Evolutionary conservation across 179 eudicot genomes (phyloP), one percentile per base, ranked within the genome.

Genomic region (Patellifolia procumbens): DNA sequence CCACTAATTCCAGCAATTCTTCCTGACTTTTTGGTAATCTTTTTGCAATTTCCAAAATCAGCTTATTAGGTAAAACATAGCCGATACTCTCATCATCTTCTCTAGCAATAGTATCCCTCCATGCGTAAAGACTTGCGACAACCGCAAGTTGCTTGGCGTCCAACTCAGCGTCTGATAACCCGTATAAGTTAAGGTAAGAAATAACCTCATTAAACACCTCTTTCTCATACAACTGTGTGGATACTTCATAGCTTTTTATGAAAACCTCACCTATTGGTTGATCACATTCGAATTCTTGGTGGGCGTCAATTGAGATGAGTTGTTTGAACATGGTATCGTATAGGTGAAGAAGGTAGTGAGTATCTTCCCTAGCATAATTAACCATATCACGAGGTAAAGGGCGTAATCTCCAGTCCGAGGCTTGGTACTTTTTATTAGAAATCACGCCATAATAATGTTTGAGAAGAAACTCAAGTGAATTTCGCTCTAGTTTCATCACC

Each of bases 311-410:
- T 5, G 45, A 39, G 9, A 1, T 39, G 0, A 39, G 45, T 0
- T 39, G 7, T 2, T 39, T 39, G 45, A 39, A 39, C 70, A 62
- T 74, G 45, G 22, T 3, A 62, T 74, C 63, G 11, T 63, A 65
- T 4, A 75, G 13, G 46, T 29, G 64, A 0, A 75, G 11, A 1
- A 64, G 49, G 3, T 63, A 64, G 17, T 74, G 63, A 0, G 62
- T 75, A 6, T 75, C 78, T 49, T 75, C 71, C 24, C 78, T 29
- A 0, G 71, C 71, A 17, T 75, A 64, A 5, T 64, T 51, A n/a
- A 64, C 34, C 78, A 49, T 75, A 0, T 49, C 37, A 2, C 0
- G 6, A 19, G 78, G 63, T 11, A 75, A 2, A 5, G 78, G 78
- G 1, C 78, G 71, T 13, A 64, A 12, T 58, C 63, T 64, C 70